A percentile compares a stretch with the other conserved stretches of the same genome.
phyloP scores from a whole-genome alignment of 768 basidiomycete genomes.

The Sporobolomyces phaffii region DNA sequence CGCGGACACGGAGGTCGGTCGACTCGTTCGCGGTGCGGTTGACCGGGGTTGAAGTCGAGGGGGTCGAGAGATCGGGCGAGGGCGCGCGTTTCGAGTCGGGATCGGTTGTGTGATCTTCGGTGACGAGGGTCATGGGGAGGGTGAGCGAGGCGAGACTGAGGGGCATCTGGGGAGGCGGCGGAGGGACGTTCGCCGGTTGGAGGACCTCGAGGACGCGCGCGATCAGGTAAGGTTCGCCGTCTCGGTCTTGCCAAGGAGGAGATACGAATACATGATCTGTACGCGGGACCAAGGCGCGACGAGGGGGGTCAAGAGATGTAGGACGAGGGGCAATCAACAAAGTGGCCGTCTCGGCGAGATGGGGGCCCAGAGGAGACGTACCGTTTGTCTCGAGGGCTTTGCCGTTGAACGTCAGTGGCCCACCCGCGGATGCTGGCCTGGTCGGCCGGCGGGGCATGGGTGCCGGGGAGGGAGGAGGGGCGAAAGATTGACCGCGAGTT shows the following conservation, averaged over 20 bases:
- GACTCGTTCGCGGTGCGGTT: conserved; percentile 45
- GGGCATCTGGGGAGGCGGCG: background rate
- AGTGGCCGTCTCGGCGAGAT: background rate
- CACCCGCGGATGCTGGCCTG: background rate
- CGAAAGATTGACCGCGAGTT: background rate
- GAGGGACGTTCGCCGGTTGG: conserved; percentile 52
- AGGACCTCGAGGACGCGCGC: conserved; percentile 96
- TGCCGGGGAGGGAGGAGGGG: background rate
- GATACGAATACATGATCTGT: conserved; percentile 96
- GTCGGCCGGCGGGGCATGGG: conserved; percentile 2
- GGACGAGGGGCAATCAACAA: background rate
- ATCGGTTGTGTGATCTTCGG: background rate
- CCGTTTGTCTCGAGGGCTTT: conserved; percentile 12
- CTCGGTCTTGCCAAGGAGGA: conserved; percentile 81
- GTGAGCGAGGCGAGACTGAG: background rate
- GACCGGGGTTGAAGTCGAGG: conserved; percentile 47
- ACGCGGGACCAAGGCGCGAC: background rate
- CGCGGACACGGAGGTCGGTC: conserved; percentile 59
- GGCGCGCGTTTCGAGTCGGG: background rate
- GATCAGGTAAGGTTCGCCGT: conserved; percentile 87
- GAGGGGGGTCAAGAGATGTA: background rate
- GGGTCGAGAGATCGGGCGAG: background rate
- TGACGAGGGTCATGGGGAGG: background rate
- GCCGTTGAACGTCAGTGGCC: conserved; percentile 19
- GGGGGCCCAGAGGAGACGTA: background rate